phyloP scores from a whole-genome alignment of 345 rosid genomes.

The Noccaea caerulescens region DNA sequence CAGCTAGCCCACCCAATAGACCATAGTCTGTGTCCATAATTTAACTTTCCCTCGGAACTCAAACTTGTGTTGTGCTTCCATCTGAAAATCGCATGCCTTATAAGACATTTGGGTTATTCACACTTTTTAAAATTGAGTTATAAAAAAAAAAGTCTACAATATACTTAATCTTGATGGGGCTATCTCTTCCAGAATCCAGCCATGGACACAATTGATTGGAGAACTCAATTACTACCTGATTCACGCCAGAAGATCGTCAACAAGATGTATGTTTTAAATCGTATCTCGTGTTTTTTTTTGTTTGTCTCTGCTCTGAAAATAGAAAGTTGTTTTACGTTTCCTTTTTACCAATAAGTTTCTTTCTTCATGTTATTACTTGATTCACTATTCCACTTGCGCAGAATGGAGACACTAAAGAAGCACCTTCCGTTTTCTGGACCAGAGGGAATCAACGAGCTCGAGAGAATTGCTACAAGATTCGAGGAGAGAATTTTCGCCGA shows the following conservation, averaged over 20 bases:
- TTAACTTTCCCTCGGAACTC: not conserved
- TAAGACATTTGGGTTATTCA: not conserved
- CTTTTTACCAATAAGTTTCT: not conserved
- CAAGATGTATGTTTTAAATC: constrained; percentile 49
- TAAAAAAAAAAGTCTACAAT: not conserved
- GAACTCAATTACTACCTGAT: constrained; percentile 49
- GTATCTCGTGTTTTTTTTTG: not conserved
- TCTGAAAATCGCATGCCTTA: not conserved
- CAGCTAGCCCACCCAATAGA: too few species aligned
- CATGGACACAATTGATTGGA: constrained; percentile 56
- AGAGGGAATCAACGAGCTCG: constrained; percentile 62
- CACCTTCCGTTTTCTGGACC: constrained; percentile 61
- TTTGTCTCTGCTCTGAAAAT: constrained; percentile 5
- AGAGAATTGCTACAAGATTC: constrained; percentile 62
- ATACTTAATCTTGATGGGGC: constrained; percentile 35
- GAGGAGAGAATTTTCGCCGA: constrained; percentile 66
- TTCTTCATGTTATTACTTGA: not conserved
- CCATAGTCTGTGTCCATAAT: not conserved
- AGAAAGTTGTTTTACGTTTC: not conserved
- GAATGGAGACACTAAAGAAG: constrained; percentile 59
- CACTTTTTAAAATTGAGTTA: not conserved
- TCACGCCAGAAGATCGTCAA: constrained; percentile 56
- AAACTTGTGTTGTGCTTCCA: not conserved
- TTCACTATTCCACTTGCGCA: constrained; percentile 23
- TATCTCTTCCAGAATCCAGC: constrained; percentile 42